These are phyloP conservation scores for Fusarium equiseti DNA, from an alignment of 2,329 filamentous ascomycete genomes.

Conservation along the genomic window DNA sequence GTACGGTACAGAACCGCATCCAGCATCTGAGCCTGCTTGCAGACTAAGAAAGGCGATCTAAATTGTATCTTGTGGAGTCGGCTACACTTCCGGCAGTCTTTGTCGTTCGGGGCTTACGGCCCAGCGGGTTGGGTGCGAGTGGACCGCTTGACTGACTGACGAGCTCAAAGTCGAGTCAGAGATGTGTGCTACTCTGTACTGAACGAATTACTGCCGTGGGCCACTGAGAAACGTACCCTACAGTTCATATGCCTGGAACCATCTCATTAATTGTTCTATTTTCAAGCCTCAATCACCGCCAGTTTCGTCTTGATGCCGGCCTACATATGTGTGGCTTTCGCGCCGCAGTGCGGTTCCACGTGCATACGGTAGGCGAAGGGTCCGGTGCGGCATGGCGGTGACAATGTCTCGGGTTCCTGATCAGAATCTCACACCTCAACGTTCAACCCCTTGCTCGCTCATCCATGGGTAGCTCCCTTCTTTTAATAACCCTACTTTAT, in stretches of 20 bases:
- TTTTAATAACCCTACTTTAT: constrained; percentile 29
- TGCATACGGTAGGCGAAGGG: constrained; percentile 40
- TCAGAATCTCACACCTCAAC: constrained; percentile 33
- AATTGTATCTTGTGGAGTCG: constrained; percentile 47
- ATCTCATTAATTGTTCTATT: constrained; percentile 26
- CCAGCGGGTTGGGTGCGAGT: constrained; percentile 48
- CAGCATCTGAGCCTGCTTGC: constrained; percentile 30
- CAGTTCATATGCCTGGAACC: constrained; percentile 40
- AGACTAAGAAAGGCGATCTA: constrained; percentile 35
- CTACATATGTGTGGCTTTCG: constrained; percentile 42
- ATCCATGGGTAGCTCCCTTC: constrained; percentile 22
- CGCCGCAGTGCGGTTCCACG: constrained; percentile 41
- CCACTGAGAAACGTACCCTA: constrained; percentile 13
- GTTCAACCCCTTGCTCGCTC: constrained; percentile 26
- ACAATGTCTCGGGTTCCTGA: constrained; percentile 49
- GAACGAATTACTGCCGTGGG: constrained; percentile 10
- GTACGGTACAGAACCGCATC: constrained; percentile 16
- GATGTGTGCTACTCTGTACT: constrained; percentile 5
- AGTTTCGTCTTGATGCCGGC: constrained; percentile 42
- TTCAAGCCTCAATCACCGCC: constrained; percentile 42
- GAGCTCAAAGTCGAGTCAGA: constrained; percentile 44
- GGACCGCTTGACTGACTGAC: constrained; percentile 33
- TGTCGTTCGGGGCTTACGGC: constrained; percentile 46
- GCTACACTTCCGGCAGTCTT: constrained; percentile 50
- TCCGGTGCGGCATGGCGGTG: constrained; percentile 43